Conservation (phyloP, 2,329 filamentous ascomycete genomes). For the Pezicula rhizophila region DNA sequence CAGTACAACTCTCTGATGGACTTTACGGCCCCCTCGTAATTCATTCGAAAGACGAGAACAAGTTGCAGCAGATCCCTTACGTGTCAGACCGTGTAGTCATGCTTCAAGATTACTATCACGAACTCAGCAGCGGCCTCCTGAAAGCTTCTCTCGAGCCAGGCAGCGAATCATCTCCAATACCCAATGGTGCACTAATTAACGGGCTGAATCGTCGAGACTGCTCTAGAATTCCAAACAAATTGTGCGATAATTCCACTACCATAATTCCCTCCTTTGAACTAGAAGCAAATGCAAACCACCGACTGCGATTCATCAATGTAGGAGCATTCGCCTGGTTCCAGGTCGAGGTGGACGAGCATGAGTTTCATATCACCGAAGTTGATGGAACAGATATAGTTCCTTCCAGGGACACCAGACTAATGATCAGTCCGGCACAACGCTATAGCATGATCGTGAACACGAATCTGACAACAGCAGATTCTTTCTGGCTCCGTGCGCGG, state of each 20-base stretch:
- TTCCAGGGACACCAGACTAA: conserved; percentile 50
- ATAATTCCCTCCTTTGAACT: conserved; percentile 38
- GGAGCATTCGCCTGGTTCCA: conserved; percentile 69
- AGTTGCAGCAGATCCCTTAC: conserved; percentile 43
- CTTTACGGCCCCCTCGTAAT: conserved; percentile 61
- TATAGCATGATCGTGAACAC: conserved; percentile 62
- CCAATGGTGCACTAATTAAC: conserved; percentile 41
- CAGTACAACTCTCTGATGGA: conserved; percentile 61
- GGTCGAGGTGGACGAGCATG: conserved; percentile 63
- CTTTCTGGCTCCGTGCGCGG: conserved; percentile 60
- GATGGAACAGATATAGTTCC: conserved; percentile 64
- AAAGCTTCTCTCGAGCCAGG: conserved; percentile 33
- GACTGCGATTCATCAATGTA: conserved; percentile 63
- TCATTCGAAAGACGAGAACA: conserved; percentile 50
- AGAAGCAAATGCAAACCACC: conserved; percentile 51
- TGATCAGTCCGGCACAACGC: conserved; percentile 64
- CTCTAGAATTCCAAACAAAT: conserved; percentile 28
- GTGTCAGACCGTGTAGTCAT: conserved; percentile 57
- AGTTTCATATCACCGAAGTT: conserved; percentile 60
- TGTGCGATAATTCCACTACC: conserved; percentile 37
- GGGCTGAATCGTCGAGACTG: conserved; percentile 37
- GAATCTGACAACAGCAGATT: conserved; percentile 44
- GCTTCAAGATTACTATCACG: conserved; percentile 70
- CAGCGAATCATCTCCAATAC: conserved; percentile 36
- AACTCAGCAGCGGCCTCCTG: conserved; percentile 38